Base-by-base conservation (phyloP, 768 basidiomycete species). In the Auricularia sp. region DNA sequence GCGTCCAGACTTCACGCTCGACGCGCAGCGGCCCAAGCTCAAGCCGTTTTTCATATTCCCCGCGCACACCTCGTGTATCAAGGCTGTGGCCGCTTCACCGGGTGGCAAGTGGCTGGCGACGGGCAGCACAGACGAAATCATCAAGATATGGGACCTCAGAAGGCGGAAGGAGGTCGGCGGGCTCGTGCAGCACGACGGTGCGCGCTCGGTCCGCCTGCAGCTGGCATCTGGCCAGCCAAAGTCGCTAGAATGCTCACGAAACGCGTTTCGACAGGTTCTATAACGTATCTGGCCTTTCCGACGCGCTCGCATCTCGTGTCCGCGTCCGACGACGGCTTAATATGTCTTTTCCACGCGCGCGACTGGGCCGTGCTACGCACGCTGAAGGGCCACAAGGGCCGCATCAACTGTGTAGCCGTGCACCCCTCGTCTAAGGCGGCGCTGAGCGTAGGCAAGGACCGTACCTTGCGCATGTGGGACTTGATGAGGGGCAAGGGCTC, bases 81-180 rank as follows among this genome's bases (percentile, higher is more conserved):
- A 95, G 72, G 84, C 92, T 11, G 88, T 95, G 36, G 88, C 93
- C 2, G 90, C 91, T 0, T 90, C 90, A 0, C 93, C 93, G 3
- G 93, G 94, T 36, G 93, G 93, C 1, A 98, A 97, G 77, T 98
- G 94, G 93, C 81, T 98, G 16, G 96, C 93, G 7, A 93, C 90
- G 0, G 97, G 94, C 6, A 93, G 92, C 67, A 84, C 90, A n/a
- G 97, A 99, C 72, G 97, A 98, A 74, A 90, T 95, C 61, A 78
- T 98, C 70, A 98, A 98, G 74, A 87, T 99, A 8, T 99, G 97
- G 97, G 94, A 98, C 77, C 74, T 99, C 66, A 82, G 87, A 63
- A 79, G 94, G 71, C 79, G 87, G 74, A 97, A 97, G 76, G 96
- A 99, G 74, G 83, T 99, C 62, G 97, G 97, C 36, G 91, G 90